Percentiles rank a stretch among this genome's conserved stretches.
Conservation (phyloP, 805 yeast species). For the Pichia californica region DNA sequence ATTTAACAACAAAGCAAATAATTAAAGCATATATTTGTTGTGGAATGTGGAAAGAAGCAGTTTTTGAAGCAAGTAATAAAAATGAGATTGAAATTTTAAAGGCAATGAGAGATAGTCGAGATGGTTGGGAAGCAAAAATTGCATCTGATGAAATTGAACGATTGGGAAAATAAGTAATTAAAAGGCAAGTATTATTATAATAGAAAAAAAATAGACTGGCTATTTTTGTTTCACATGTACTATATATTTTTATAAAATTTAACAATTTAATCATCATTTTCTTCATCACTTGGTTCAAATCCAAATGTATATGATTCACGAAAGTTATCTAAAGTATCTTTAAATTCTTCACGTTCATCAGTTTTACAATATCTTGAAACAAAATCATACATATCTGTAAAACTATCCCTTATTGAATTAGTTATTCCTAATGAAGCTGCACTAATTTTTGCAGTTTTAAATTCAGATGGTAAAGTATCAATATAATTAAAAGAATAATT, state of each 20-base stretch:
- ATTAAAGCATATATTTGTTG: conserved; percentile 4
- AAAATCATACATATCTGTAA: conserved; percentile 21
- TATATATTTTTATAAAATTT: background rate
- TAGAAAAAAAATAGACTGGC: background rate
- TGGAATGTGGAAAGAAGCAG: conserved; percentile 12
- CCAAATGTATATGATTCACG: conserved; percentile 12
- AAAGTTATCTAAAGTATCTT: conserved; percentile 23
- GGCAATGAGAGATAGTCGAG: conserved; percentile 4
- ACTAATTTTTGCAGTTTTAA: conserved; percentile 10
- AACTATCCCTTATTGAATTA: conserved; percentile 19
- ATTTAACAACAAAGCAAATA: conserved; percentile 31
- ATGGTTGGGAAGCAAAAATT: conserved; percentile 3
- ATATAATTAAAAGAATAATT: conserved; percentile 14
- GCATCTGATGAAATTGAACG: conserved; percentile 18
- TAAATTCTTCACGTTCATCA: conserved; percentile 50
- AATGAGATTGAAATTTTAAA: conserved; percentile 5
- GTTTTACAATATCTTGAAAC: conserved; percentile 25
- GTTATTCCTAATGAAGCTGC: conserved; percentile 18
- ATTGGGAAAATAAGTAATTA: conserved; percentile 12
- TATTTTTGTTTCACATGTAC: too few relatives aligned
- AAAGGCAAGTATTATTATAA: background rate
- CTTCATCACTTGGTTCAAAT: conserved; percentile 11
- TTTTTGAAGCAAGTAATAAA: conserved; percentile 5
- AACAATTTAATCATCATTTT: background rate
- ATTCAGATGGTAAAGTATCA: conserved; percentile 30